phyloP scores from a whole-genome alignment of 768 basidiomycete species.

The Neoboletus brunneissimus region DNA sequence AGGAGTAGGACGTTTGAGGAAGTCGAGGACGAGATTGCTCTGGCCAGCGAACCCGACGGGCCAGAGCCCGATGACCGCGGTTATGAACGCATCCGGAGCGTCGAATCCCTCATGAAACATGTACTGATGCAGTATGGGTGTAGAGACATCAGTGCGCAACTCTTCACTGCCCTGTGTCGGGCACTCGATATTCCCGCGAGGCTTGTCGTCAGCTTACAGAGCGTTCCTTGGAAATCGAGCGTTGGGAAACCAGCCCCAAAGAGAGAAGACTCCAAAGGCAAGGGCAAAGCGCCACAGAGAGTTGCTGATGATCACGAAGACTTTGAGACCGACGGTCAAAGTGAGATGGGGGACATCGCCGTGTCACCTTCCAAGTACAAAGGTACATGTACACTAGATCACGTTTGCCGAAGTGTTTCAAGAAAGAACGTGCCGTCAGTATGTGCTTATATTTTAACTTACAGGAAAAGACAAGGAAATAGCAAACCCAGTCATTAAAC shows the following conservation, averaged over 20 bases:
- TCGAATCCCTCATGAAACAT: conserved; percentile 93
- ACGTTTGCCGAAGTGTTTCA: conserved; percentile 1
- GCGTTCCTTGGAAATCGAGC: conserved; percentile 83
- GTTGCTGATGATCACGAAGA: conserved; percentile 21
- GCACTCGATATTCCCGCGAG: conserved; percentile 84
- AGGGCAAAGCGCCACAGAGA: conserved; percentile 30
- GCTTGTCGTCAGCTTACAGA: conserved; percentile 86
- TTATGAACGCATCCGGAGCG: conserved; percentile 66
- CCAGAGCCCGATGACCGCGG: conserved; percentile 44
- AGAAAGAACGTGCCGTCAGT: not conserved
- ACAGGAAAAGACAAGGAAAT: conserved; percentile 60
- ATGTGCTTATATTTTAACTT: conserved; percentile 10
- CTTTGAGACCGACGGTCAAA: conserved; percentile 34
- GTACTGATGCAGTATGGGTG: conserved; percentile 76
- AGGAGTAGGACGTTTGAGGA: conserved; percentile 76
- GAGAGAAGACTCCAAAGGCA: conserved; percentile 39
- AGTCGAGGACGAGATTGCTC: conserved; percentile 44
- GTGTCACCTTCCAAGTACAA: conserved; percentile 34
- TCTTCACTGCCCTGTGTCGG: conserved; percentile 88
- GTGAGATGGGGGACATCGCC: conserved; percentile 38
- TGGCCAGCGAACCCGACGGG: conserved; percentile 33
- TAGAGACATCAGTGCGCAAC: conserved; percentile 82
- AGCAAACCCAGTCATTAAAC: conserved; percentile 50
- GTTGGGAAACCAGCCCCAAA: conserved; percentile 49
- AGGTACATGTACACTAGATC: conserved; percentile 25